Conservation (phyloP, 768 basidiomycete genomes). For the Phaeotremella skinneri region DNA sequence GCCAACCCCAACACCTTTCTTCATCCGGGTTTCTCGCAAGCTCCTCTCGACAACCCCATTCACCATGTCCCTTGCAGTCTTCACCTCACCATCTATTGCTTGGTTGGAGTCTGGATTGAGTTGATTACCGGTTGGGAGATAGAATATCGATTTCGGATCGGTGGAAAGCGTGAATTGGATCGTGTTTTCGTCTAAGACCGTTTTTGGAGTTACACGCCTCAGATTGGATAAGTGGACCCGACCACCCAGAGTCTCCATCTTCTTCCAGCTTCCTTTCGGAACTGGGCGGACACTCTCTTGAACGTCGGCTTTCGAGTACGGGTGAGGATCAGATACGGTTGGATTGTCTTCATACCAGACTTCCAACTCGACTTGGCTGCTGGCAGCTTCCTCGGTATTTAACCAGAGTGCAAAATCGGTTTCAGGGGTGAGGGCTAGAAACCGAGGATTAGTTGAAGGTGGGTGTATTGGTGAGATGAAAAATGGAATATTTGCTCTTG, state of each 20-base stretch:
- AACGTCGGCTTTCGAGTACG: not conserved
- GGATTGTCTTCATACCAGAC: slow-evolving; percentile 41
- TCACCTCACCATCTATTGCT: not conserved
- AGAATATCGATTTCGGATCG: slow-evolving; percentile 26
- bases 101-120: not conserved
- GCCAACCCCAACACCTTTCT: slow-evolving; percentile 48
- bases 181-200: slow-evolving; percentile 21
- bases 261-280: slow-evolving; percentile 23
- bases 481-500: slow-evolving; percentile 55
- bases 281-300: not conserved
- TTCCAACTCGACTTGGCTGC: slow-evolving; percentile 60
- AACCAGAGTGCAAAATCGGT: slow-evolving; percentile 62
- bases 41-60: slow-evolving; percentile 42
- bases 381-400: slow-evolving; percentile 54
- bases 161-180: slow-evolving; percentile 33
- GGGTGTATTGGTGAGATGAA: slow-evolving; percentile 76
- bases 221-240: slow-evolving; percentile 26
- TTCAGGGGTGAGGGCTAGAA: slow-evolving; percentile 60
- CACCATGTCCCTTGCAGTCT: slow-evolving; percentile 12
- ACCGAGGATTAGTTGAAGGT: slow-evolving; percentile 80
- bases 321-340: not conserved
- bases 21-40: slow-evolving; percentile 51
- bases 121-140: slow-evolving; percentile 11
- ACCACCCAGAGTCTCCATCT: slow-evolving; percentile 22
- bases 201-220: slow-evolving; percentile 13